Base-by-base conservation (phyloP, 2,329 filamentous ascomycete genomes). In the Didymosphaeria variabile region DNA sequence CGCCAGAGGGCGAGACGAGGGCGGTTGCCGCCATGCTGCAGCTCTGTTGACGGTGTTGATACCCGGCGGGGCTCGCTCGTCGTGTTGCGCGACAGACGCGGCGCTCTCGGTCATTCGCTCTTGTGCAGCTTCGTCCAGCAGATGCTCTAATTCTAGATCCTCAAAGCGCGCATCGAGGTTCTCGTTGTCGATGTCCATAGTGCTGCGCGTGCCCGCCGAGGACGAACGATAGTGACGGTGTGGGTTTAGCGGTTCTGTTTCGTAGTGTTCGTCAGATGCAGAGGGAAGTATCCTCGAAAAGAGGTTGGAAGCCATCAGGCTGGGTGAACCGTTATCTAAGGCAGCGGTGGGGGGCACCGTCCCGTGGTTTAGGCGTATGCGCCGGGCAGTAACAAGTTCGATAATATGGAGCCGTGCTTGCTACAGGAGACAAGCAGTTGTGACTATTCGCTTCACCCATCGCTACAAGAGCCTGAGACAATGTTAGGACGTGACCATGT, bases 101-200 rank as follows among this genome's bases (percentile, higher is more conserved):
- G 71, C 71, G 63, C 79, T 83, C 51, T 80, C 81, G 49, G 77
- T 79, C 34, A 78, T 81, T 62, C 81, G 78, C 23, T 83, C 81
- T 66, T 82, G 86, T 26, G 79, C 79, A 17, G 79, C 77, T 19
- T 80, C 82, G 67, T 87, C 82, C 26, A 88, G 78, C 52, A 86
- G 79, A 53, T 85, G 82, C 60, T 87, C 84, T 29, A 88, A 80
- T 68, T 88, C 85, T 47, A 85, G 82, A 53, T 87, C 84, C 64
- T 84, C 83, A 67, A 85, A 87, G 42, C 79, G 79, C 47, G 81
- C 81, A 47, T 78, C 79, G 15, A 82, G 72, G 64, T 82, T 84
- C 74, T 83, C 82, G 65, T 84, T 82, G 62, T 83, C 83, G 55
- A 82, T 75, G 50, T 80, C 79, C 75, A 85, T 78, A 17, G 79